A percentile compares a stretch with the other conserved stretches of the same genome.
Conservation (phyloP, 108 stramenopile species). For the Ochromonas danica region DNA sequence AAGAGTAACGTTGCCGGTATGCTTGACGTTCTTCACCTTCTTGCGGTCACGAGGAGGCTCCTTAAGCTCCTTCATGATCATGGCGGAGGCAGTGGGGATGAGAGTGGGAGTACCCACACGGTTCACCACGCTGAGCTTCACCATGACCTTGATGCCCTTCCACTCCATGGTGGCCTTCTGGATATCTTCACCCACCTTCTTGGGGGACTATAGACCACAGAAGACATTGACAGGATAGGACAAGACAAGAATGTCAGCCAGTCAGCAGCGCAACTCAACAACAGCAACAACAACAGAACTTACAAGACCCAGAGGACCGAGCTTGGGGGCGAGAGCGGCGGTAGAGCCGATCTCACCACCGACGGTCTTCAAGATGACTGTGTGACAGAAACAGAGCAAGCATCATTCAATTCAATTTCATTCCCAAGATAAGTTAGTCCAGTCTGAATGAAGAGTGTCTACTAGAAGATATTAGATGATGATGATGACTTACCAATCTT, state of each 20-base stretch:
- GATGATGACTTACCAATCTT: constrained; percentile 32
- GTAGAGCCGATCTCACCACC: constrained; percentile 98
- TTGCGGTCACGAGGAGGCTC: constrained; percentile 99
- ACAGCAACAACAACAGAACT: background rate
- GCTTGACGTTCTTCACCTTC: constrained; percentile 99
- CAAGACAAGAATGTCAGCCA: background rate
- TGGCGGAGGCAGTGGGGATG: constrained; percentile 93
- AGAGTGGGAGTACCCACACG: constrained; percentile 89
- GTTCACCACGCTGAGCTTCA: constrained; percentile 98
- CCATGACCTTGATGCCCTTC: constrained; percentile 99
- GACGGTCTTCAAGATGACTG: constrained; percentile 94
- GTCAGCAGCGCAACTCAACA: background rate
- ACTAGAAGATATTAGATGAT: too few species aligned
- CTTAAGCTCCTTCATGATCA: constrained; percentile 99
- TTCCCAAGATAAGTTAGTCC: too few species aligned
- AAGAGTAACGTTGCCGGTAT: constrained; percentile 98
- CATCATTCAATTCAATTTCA: too few species aligned
- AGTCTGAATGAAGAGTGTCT: too few species aligned
- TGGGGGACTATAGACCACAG: constrained; percentile 85
- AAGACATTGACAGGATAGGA: constrained; percentile 75
- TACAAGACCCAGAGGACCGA: constrained; percentile 95
- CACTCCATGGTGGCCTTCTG: constrained; percentile 99
- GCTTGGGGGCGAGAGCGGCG: constrained; percentile 98
- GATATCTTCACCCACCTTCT: constrained; percentile 99
- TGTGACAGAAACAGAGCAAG: background rate